Percentiles rank a stretch among this genome's conserved stretches.
phyloP scores from a whole-genome alignment of 257 asterid genomes.

The Rehmannia glutinosa region DNA sequence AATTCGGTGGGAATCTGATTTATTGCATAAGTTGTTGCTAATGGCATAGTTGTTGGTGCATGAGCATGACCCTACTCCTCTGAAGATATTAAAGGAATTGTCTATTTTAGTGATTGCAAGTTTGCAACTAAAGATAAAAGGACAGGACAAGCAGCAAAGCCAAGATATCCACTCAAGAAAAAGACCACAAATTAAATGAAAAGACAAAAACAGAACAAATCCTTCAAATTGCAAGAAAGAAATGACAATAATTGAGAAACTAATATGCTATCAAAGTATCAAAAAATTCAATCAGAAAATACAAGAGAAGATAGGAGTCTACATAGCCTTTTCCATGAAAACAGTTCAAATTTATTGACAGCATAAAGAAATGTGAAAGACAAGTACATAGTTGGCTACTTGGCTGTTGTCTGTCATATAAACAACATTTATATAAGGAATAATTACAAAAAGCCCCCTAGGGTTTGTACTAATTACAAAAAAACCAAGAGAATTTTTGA shows the following conservation, averaged over 20 bases:
- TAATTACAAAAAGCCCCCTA: no score
- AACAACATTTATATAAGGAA: no score
- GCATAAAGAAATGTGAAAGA: background rate
- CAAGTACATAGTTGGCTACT: conserved; percentile 13
- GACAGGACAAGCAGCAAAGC: background rate
- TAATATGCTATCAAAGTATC: background rate
- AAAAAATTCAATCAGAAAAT: background rate
- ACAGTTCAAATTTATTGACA: no score
- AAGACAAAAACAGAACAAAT: background rate
- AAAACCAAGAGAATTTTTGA: no score
- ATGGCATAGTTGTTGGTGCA: conserved; percentile 8
- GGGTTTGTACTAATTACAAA: no score
- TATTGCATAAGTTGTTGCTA: conserved; percentile 1
- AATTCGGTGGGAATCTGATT: no score
- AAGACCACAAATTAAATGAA: background rate
- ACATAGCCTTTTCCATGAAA: no score
- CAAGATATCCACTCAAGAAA: conserved; percentile 14
- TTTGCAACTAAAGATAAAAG: background rate
- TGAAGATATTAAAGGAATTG: no score
- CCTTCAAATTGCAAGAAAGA: conserved; percentile 2
- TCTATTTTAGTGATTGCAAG: no score
- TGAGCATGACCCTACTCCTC: no score
- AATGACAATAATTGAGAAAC: conserved; percentile 8
- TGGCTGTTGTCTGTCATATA: conserved; percentile 16
- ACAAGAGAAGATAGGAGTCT: background rate